Conservation (phyloP, 2,329 filamentous ascomycete species). For the Gyromitra esculenta region DNA sequence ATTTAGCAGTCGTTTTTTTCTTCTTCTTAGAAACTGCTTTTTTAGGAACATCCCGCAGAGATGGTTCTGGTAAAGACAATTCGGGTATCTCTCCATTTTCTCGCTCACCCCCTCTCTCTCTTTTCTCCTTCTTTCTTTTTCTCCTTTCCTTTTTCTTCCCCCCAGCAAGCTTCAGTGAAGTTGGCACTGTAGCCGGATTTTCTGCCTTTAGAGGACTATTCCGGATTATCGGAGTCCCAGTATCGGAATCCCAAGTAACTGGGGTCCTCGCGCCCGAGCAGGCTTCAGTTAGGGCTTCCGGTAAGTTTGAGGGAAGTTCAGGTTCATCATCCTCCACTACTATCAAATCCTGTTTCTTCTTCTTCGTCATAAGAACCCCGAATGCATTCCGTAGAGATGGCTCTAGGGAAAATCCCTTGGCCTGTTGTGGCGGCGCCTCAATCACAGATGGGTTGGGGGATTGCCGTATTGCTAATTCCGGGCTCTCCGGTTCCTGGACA, state of each 20-base stretch:
- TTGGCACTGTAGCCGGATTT: slow-evolving; percentile 1
- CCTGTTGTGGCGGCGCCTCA: background rate
- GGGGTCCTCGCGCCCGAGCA: background rate
- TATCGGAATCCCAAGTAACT: slow-evolving; percentile 25
- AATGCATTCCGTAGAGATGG: slow-evolving; percentile 17
- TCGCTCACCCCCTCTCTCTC: background rate
- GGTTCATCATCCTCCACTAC: slow-evolving; percentile 29
- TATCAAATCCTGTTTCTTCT: slow-evolving; percentile 17
- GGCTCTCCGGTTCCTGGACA: background rate
- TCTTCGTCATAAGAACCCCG: slow-evolving; percentile 26
- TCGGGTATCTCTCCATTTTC: slow-evolving; percentile 8
- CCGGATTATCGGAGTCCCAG: slow-evolving; percentile 39
- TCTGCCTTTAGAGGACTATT: slow-evolving; percentile 43
- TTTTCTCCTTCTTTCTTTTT: slow-evolving; percentile 12
- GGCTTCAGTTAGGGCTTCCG: background rate
- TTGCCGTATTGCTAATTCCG: slow-evolving; percentile 26
- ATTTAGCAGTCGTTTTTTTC: slow-evolving; percentile 32
- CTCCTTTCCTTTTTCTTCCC: slow-evolving; percentile 1
- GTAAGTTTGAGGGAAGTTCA: slow-evolving; percentile 15
- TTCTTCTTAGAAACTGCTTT: background rate
- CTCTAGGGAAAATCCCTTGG: background rate
- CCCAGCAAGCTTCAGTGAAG: slow-evolving; percentile 3
- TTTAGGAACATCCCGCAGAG: background rate
- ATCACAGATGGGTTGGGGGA: background rate
- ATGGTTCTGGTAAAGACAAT: slow-evolving; percentile 7